Evolutionary conservation across 495 filamentous ascomycete species (phyloP).

Genomic region (Jackrogersella minutella): DNA sequence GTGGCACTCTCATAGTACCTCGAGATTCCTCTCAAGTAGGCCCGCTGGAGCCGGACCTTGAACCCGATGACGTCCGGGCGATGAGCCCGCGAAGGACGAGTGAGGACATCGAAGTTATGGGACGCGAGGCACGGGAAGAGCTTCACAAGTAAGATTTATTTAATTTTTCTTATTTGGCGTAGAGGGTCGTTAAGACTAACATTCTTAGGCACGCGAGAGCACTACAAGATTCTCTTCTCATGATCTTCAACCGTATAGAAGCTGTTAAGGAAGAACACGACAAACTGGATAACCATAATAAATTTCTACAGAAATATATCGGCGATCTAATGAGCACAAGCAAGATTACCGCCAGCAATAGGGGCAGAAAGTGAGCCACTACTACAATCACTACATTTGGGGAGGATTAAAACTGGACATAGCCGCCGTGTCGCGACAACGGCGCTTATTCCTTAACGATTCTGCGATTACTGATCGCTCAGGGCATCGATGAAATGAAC

Average conservation of each 20-base stretch:
- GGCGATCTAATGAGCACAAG: constrained; percentile 82
- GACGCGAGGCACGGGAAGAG: constrained; percentile 73
- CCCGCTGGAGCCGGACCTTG: constrained; percentile 68
- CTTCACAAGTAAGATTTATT: constrained; percentile 55
- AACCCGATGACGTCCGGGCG: constrained; percentile 85
- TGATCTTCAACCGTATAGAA: constrained; percentile 90
- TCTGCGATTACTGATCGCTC: constrained; percentile 26
- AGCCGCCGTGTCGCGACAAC: constrained; percentile 9
- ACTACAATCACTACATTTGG: background rate
- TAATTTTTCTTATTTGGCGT: constrained; percentile 53
- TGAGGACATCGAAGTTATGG: constrained; percentile 85
- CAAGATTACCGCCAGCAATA: constrained; percentile 73
- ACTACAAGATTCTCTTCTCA: constrained; percentile 86
- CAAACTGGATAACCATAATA: constrained; percentile 93
- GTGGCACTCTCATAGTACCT: constrained; percentile 82
- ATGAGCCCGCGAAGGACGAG: constrained; percentile 95
- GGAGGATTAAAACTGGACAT: constrained; percentile 7
- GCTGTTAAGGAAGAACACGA: constrained; percentile 93
- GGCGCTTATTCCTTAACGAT: constrained; percentile 35
- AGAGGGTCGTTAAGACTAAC: constrained; percentile 42
- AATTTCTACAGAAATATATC: constrained; percentile 91
- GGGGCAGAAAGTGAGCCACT: constrained; percentile 59
- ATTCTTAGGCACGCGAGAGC: constrained; percentile 79
- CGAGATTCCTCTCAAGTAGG: constrained; percentile 74
- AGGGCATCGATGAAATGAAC: constrained; percentile 18